Evolutionary conservation across 2,329 filamentous ascomycete genomes (phyloP).

Genomic region (Penicillium paneum): DNA sequence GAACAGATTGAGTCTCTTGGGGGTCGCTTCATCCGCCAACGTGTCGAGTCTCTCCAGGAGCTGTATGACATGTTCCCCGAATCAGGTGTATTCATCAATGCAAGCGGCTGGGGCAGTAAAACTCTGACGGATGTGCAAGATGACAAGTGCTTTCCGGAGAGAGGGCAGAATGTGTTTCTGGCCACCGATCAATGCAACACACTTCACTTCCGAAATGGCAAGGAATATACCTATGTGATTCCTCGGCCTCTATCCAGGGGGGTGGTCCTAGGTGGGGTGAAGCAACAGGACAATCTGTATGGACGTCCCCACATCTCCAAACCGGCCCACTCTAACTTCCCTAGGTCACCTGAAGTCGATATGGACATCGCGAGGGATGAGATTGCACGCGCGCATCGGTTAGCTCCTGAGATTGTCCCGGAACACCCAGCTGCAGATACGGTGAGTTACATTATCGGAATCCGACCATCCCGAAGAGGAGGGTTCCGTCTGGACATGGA

Average conservation of each 20-base stretch:
- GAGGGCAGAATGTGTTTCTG: slow-evolving; percentile 40
- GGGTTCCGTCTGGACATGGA: slow-evolving; percentile 38
- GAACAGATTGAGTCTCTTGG: slow-evolving; percentile 31
- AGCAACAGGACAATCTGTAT: slow-evolving; percentile 34
- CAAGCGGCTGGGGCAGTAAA: slow-evolving; percentile 38
- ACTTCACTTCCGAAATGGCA: slow-evolving; percentile 37
- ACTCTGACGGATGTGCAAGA: slow-evolving; percentile 35
- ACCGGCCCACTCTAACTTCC: slow-evolving; percentile 1
- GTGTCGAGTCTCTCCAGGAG: slow-evolving; percentile 33
- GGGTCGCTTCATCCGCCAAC: slow-evolving; percentile 35
- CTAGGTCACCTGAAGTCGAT: slow-evolving; percentile 36
- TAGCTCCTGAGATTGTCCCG: slow-evolving; percentile 38
- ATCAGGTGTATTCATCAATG: slow-evolving; percentile 39
- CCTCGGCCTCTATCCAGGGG: slow-evolving; percentile 35
- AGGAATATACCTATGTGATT: slow-evolving; percentile 41
- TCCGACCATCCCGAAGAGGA: slow-evolving; percentile 34
- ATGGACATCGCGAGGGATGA: slow-evolving; percentile 38
- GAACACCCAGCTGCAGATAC: slow-evolving; percentile 27
- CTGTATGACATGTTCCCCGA: slow-evolving; percentile 36
- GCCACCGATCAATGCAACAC: slow-evolving; percentile 29
- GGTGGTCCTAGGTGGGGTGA: slow-evolving; percentile 37
- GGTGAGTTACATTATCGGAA: slow-evolving; percentile 37
- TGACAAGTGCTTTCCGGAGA: slow-evolving; percentile 35
- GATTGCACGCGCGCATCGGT: slow-evolving; percentile 37
- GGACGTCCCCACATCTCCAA: neutral